Base-by-base conservation (phyloP, 1,139 yeast species). In the Sugiyamaella japonica region DNA sequence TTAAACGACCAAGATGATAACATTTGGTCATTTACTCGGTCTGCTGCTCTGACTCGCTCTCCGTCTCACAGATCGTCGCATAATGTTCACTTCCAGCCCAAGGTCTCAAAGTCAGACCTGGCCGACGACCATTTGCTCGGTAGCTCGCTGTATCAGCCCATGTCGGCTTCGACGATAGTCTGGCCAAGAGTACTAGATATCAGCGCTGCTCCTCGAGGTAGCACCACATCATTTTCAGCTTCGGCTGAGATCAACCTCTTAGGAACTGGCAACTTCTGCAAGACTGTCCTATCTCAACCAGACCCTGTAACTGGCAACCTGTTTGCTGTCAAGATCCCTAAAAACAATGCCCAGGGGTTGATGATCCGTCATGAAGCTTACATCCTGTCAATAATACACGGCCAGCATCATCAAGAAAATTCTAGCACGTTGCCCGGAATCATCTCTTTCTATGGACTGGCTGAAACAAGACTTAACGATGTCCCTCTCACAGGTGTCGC, bases 261-360 rank as follows among this genome's bases (percentile, higher is more conserved):
- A 12, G 64, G 63, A 16, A 48, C 54, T 3, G 64, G 64, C 4
- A 38, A 62, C 15, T 61, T 61, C 51, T 58, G 61, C 40, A 52
- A 50, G 17, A 61, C 61, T 16, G 50, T 51, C 29, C 48, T 49
- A 36, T 56, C 57, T 12, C 43, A 32, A 15, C 50, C 50, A n/a
- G 50, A 39, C 20, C 25, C 46, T 7, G 38, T 40, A 6, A 20
- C 53, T 9, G 51, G 54, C 34, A 40, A 50, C 17, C 50, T 49
- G 1, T 55, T 53, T 15, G 63, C 63, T 5, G 53, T 61, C 9
- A 61, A 61, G 34, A 39, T 48, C 13, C 55, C 64, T 13, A 39
- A 56, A 13, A 50, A 49, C 20, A 39, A 48, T 41, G 45, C 50
- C 9, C 52, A 48, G 48, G 16, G 46, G 8, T 34, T 56, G 4